phyloP scores from a whole-genome alignment of 306 rosid genomes.

The Casuarina equisetifolia region DNA sequence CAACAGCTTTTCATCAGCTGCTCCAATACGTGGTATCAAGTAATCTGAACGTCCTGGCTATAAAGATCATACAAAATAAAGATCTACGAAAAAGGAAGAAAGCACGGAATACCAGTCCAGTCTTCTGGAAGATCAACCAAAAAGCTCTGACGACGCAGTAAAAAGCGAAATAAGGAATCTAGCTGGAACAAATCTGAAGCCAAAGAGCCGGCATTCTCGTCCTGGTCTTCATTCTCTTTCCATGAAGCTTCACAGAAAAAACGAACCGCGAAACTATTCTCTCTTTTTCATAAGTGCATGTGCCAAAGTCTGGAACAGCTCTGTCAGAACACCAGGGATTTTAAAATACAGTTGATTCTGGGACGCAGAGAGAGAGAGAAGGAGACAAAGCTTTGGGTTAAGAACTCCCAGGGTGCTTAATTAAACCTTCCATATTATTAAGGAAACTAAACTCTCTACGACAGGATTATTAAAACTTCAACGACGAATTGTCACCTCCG shows the following conservation, averaged over 20 bases:
- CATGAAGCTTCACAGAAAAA: neutral
- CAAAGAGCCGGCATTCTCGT: conserved; percentile 2
- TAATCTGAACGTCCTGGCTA: neutral
- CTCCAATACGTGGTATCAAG: neutral
- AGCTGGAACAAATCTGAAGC: neutral
- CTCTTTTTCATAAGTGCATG: neutral
- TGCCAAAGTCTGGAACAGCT: neutral
- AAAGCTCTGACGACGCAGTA: neutral
- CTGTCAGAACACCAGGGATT: neutral
- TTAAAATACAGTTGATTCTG: too few species aligned
- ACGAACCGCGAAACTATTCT: too few species aligned
- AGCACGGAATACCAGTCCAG: conserved; percentile 5
- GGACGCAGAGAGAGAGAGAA: too few species aligned
- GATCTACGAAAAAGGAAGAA: neutral
- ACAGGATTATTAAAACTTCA: too few species aligned
- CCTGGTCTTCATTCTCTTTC: neutral
- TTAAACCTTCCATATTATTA: too few species aligned
- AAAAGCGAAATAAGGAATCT: neutral
- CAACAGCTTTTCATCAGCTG: conserved; percentile 8
- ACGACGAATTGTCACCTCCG: too few species aligned
- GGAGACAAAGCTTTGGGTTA: too few species aligned
- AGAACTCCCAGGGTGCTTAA: too few species aligned
- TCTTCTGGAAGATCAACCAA: conserved; percentile 42
- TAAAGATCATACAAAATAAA: neutral
- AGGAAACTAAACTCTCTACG: too few species aligned